These are phyloP conservation scores for Flaveria linearis DNA, from an alignment of 129 eudicot genomes.

Conservation along the genomic window DNA sequence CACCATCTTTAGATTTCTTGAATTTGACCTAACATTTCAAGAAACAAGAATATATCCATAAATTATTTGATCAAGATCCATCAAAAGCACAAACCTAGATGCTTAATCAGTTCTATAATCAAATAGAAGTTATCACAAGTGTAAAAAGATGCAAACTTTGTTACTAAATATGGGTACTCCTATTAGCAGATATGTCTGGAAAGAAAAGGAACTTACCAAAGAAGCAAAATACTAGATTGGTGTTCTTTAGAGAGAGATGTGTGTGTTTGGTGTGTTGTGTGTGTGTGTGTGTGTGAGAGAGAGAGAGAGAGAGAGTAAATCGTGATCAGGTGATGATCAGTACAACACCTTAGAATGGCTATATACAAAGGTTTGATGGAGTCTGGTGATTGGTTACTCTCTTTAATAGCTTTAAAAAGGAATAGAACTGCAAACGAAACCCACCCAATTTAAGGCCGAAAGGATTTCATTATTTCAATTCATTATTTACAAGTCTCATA, in stretches of 20 bases:
- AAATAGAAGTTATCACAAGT: not conserved
- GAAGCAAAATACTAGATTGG: conserved; percentile 34
- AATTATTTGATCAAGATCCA: conserved; percentile 24
- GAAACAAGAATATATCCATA: conserved; percentile 13
- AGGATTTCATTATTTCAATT: not conserved
- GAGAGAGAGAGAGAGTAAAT: conserved; percentile 24
- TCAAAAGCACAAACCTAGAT: conserved; percentile 14
- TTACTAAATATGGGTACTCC: conserved; percentile 39
- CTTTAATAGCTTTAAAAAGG: conserved; percentile 18
- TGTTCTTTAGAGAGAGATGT: conserved; percentile 17
- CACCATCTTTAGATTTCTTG: conserved; percentile 57
- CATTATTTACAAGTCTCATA: conserved; percentile 1
- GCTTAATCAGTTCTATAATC: conserved; percentile 6
- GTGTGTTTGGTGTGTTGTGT: no score
- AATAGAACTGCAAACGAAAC: conserved; percentile 2
- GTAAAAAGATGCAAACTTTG: conserved; percentile 16
- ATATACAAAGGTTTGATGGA: conserved; percentile 31
- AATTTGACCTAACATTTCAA: conserved; percentile 9
- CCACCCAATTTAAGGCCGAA: not conserved
- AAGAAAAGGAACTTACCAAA: conserved; percentile 36
- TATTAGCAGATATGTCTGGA: conserved; percentile 33
- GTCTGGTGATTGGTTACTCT: conserved; percentile 26
- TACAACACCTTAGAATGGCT: conserved; percentile 21
- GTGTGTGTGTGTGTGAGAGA: not conserved
- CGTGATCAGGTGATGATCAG: conserved; percentile 26